Base-by-base conservation (phyloP, 352 stramenopile species). In the Pythium brachiatum region DNA sequence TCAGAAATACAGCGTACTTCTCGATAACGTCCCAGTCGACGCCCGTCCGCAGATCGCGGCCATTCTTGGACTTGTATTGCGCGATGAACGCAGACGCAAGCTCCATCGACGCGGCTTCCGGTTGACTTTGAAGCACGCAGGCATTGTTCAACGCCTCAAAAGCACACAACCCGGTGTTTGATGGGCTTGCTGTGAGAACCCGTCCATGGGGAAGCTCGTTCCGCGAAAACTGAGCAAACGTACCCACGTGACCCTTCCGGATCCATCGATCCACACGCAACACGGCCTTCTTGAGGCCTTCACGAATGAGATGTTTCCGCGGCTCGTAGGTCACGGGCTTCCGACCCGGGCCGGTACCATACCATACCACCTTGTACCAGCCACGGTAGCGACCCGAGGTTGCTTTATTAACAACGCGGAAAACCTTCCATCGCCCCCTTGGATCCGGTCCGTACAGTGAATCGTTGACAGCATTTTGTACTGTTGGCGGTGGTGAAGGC, bases 381-480 rank as follows among this genome's bases (percentile, higher is more conserved):
- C n/a, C 20, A 38, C 32, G 29, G 48, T 41, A 56, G 29, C 32
- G 29, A 16, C 51, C 51, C 3, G 15, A 27, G n/a, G 31, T 31
- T 4, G 31, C 51, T 31, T 46, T 57, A 31, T 57, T 57, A 2
- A 57, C 51, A 18, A 57, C 29, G 18, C 51, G 51, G 21, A 31
- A 57, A 18, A 57, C 51, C 31, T 46, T 57, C 51, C 51, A 57
- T 46, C 51, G 51, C 18, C 51, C 51, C 16, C 32, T 43, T n/a
- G 27, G 18, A 46, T 57, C 51, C 20, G 29, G 32, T 46, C 51
- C 51, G 27, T 57, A 57, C 32, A 57, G 51, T 31, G 51, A 57
- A 6, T 43, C 51, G 7, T 56, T 56, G 44, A 29, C 20, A 53
- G 20, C 44, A 9, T 53, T 7, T 9, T 31, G 9, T 27, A 23